Conservation (phyloP, 148 eudicot species). For the Fagopyrum tataricum region DNA sequence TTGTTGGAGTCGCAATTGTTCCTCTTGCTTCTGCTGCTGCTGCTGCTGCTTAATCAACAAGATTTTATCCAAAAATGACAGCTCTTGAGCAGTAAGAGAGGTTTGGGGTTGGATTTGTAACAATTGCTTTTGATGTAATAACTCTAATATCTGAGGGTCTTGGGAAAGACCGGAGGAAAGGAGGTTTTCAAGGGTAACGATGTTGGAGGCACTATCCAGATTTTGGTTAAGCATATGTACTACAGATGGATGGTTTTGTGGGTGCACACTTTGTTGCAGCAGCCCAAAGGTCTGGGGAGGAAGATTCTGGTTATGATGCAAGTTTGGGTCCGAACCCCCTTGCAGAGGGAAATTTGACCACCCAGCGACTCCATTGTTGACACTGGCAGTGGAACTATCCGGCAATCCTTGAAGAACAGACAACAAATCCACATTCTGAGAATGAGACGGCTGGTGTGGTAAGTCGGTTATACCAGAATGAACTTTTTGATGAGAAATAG, state of each 20-base stretch:
- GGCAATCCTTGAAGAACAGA: conserved; percentile 64
- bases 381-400: conserved; percentile 41
- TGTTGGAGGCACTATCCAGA: conserved; percentile 38
- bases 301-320: conserved; percentile 46
- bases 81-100: conserved; percentile 45
- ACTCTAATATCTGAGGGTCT: conserved; percentile 62
- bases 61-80: conserved; percentile 62
- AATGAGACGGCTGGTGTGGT: conserved; percentile 29
- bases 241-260: conserved; percentile 46
- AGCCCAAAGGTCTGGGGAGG: conserved; percentile 50
- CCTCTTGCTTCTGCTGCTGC: conserved; percentile 81
- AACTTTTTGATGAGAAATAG: conserved; percentile 38
- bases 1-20: conserved; percentile 67
- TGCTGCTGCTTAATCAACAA: conserved; percentile 76
- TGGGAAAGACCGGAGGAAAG: conserved; percentile 62
- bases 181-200: conserved; percentile 46
- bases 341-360: conserved; percentile 56
- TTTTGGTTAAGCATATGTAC: conserved; percentile 36
- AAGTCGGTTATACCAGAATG: conserved; percentile 41
- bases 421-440: conserved; percentile 56
- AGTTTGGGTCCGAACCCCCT: conserved; percentile 43
- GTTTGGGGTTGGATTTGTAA: conserved; percentile 66
- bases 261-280: conserved; percentile 56
- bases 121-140: conserved; percentile 83
- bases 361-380: conserved; percentile 38